Conservation (phyloP, 768 basidiomycete species). For the Myochromella boudieri region DNA sequence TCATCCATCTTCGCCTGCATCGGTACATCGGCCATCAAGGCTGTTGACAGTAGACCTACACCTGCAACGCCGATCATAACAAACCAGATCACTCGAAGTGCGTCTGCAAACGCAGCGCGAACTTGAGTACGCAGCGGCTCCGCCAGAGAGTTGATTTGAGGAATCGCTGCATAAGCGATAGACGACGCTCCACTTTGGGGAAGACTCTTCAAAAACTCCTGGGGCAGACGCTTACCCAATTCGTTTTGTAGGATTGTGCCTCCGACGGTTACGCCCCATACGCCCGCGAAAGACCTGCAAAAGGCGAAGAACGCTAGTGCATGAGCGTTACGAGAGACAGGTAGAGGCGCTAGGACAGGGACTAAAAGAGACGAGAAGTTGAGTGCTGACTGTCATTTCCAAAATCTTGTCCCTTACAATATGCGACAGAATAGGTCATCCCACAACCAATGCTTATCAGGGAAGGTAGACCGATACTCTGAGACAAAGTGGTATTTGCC, state of each 20-base stretch:
- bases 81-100: constrained; percentile 12
- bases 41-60: constrained; percentile 5
- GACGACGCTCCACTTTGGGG: constrained; percentile 30
- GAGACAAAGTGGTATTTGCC: constrained; percentile 10
- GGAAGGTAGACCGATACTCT: constrained; percentile 1
- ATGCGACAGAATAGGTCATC: constrained; percentile 1
- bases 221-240: constrained; percentile 40
- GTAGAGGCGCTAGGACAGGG: constrained; percentile 47
- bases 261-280: constrained; percentile 54
- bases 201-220: constrained; percentile 31
- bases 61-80: constrained; percentile 7
- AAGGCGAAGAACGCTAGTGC: constrained; percentile 46
- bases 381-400: constrained; percentile 11
- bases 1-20: constrained; percentile 9
- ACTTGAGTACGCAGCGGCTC: constrained; percentile 21
- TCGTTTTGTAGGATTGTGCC: constrained; percentile 52
- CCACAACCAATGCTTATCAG: constrained; percentile 2
- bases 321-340: constrained; percentile 35
- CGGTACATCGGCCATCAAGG: constrained; percentile 7
- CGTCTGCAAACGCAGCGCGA: constrained; percentile 11
- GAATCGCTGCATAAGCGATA: constrained; percentile 47
- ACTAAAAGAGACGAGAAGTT: constrained; percentile 23
- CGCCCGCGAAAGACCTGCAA: constrained; percentile 33
- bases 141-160: constrained; percentile 34
- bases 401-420: not conserved